These are phyloP conservation scores for Penicillium fuscoglaucum DNA, from an alignment of 2,329 filamentous ascomycete species.

Conservation along the genomic window DNA sequence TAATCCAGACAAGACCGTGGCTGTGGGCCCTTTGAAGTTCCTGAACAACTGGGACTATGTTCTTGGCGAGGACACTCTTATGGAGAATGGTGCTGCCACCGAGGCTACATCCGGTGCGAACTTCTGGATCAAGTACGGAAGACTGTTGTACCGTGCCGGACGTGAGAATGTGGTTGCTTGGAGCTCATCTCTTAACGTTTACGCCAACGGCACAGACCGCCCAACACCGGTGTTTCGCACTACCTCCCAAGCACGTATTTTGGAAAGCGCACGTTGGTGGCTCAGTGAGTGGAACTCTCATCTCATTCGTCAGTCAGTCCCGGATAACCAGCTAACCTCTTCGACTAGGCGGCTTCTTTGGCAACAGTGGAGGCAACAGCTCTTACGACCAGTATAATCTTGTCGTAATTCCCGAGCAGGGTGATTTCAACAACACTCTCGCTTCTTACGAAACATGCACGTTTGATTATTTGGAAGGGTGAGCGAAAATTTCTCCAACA, in stretches of 20 bases:
- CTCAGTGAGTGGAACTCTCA: slow-evolving; percentile 38
- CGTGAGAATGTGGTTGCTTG: slow-evolving; percentile 50
- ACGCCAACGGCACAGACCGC: slow-evolving; percentile 49
- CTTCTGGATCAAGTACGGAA: slow-evolving; percentile 58
- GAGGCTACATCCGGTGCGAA: slow-evolving; percentile 52
- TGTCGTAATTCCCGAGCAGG: slow-evolving; percentile 53
- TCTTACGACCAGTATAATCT: slow-evolving; percentile 41
- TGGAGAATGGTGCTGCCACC: slow-evolving; percentile 52
- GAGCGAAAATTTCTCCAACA: neutral
- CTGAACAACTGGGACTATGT: slow-evolving; percentile 55
- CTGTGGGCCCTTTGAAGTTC: slow-evolving; percentile 53
- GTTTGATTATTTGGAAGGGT: slow-evolving; percentile 36
- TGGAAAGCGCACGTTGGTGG: slow-evolving; percentile 50
- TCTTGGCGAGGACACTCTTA: slow-evolving; percentile 48
- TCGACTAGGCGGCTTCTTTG: slow-evolving; percentile 23
- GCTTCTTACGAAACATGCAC: slow-evolving; percentile 54
- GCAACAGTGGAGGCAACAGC: slow-evolving; percentile 29
- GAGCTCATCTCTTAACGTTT: slow-evolving; percentile 43
- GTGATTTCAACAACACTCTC: slow-evolving; percentile 55
- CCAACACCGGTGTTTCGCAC: slow-evolving; percentile 55
- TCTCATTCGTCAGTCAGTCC: neutral
- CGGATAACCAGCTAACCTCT: neutral
- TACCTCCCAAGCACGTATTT: slow-evolving; percentile 55
- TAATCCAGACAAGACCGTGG: slow-evolving; percentile 35
- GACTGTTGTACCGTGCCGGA: slow-evolving; percentile 54